These are phyloP conservation scores for Psilocybe subaeruginosa DNA, from an alignment of 768 basidiomycete species.

Conservation along the genomic window DNA sequence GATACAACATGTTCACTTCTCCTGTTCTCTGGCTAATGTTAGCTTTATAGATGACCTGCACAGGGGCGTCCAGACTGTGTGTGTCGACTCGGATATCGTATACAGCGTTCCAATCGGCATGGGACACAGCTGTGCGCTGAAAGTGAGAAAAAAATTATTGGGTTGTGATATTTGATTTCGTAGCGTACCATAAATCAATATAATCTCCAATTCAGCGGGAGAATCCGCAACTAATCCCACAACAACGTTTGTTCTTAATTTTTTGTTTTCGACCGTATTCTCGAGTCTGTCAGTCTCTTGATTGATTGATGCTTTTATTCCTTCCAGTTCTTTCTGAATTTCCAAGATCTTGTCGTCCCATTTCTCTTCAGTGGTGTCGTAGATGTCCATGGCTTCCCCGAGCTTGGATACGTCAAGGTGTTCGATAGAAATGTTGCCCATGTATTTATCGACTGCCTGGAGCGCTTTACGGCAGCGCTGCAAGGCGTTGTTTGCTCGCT, in stretches of 20 bases:
- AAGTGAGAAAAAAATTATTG: neutral
- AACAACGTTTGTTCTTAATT: slow-evolving; percentile 7
- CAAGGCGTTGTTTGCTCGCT: neutral
- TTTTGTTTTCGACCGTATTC: slow-evolving; percentile 16
- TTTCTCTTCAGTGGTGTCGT: slow-evolving; percentile 15
- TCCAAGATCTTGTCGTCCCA: slow-evolving; percentile 25
- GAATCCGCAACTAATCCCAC: slow-evolving; percentile 35
- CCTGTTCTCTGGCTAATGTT: slow-evolving; percentile 37
- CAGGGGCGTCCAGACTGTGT: slow-evolving; percentile 1
- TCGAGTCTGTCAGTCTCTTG: slow-evolving; percentile 11
- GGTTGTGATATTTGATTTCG: too few species aligned
- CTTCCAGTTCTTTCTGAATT: slow-evolving; percentile 17
- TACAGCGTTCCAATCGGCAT: slow-evolving; percentile 34
- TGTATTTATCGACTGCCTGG: slow-evolving; percentile 13
- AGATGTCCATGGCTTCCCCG: slow-evolving; percentile 17
- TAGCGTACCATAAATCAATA: slow-evolving; percentile 37
- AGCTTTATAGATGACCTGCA: slow-evolving; percentile 40
- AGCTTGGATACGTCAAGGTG: slow-evolving; percentile 17
- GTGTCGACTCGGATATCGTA: slow-evolving; percentile 41
- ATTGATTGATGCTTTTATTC: slow-evolving; percentile 19
- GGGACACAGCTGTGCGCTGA: slow-evolving; percentile 20
- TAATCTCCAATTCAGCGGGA: slow-evolving; percentile 35
- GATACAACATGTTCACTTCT: slow-evolving; percentile 28
- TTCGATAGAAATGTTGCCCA: slow-evolving; percentile 10
- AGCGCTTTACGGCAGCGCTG: slow-evolving; percentile 23